A percentile compares a stretch with the other conserved stretches of the same genome.
These are phyloP conservation scores for Solanum tarijense DNA, from an alignment of 257 asterid genomes.

Conservation along the genomic window DNA sequence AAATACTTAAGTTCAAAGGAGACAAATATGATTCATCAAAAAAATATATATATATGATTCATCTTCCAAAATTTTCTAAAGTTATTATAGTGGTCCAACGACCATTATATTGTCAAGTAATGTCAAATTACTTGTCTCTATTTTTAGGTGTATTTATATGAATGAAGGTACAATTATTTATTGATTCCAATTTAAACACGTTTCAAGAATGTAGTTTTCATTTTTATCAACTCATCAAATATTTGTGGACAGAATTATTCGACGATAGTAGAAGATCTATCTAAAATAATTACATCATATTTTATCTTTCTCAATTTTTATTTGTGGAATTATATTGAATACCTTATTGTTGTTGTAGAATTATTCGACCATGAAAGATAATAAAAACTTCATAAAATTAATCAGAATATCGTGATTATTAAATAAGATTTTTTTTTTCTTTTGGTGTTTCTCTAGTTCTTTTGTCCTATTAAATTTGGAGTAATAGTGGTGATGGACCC, in stretches of 20 bases:
- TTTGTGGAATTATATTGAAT: neutral
- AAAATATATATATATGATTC: neutral
- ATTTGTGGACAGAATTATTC: neutral
- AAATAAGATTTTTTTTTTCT: neutral
- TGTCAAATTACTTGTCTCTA: neutral
- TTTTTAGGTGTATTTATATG: neutral
- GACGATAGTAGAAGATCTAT: neutral
- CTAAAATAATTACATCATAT: neutral
- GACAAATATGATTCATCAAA: neutral
- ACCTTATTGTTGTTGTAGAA: neutral
- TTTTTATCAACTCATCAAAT: neutral
- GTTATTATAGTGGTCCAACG: neutral
- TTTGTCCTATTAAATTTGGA: neutral
- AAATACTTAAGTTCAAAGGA: neutral
- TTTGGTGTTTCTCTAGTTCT: neutral
- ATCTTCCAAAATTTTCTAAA: neutral
- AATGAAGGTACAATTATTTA: neutral
- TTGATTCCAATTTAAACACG: neutral
- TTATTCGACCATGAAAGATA: neutral
- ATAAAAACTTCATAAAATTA: neutral
- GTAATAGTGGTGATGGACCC: neutral
- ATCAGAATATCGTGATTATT: neutral
- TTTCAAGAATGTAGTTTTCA: neutral
- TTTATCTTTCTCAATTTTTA: accelerated
- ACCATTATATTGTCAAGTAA: neutral